These are phyloP conservation scores for Chlamydomonas sphaeroides DNA, from an alignment of 139 green algal genomes.

Conservation along the genomic window DNA sequence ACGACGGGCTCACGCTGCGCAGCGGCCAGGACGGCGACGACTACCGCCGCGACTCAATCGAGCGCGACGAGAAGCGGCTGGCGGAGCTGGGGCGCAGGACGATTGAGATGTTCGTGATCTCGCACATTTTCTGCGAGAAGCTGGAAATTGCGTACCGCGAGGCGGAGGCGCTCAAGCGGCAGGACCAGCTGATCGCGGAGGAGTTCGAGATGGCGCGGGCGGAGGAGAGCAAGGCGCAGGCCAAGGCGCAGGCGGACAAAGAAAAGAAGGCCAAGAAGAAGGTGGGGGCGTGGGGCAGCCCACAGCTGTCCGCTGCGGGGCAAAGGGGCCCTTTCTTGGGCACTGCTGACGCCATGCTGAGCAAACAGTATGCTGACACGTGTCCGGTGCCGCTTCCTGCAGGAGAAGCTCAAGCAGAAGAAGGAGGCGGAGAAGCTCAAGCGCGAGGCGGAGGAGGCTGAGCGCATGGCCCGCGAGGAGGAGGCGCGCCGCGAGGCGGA, in stretches of 20 bases:
- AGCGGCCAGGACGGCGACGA: slow-evolving; percentile 70
- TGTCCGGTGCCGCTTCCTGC: not conserved
- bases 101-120: slow-evolving; percentile 93
- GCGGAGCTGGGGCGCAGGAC: slow-evolving; percentile 88
- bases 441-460: slow-evolving; percentile 65
- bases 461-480: slow-evolving; percentile 54
- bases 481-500: slow-evolving; percentile 53
- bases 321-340: no score
- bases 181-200: slow-evolving; percentile 94
- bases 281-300: slow-evolving; percentile 29
- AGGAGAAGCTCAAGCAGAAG: slow-evolving; percentile 79
- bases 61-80: slow-evolving; percentile 93
- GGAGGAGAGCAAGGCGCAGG: slow-evolving; percentile 69
- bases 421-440: slow-evolving; percentile 77
- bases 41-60: slow-evolving; percentile 73
- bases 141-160: slow-evolving; percentile 86
- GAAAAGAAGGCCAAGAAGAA: slow-evolving; percentile 85
- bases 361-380: no score
- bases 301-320: not conserved
- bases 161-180: slow-evolving; percentile 85
- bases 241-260: slow-evolving; percentile 70
- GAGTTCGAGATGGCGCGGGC: slow-evolving; percentile 78
- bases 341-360: no score
- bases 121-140: slow-evolving; percentile 80
- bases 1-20: slow-evolving; percentile 60